Evolutionary conservation across 805 yeast genomes (phyloP).

Genomic region (Blastobotrys terrestris): DNA sequence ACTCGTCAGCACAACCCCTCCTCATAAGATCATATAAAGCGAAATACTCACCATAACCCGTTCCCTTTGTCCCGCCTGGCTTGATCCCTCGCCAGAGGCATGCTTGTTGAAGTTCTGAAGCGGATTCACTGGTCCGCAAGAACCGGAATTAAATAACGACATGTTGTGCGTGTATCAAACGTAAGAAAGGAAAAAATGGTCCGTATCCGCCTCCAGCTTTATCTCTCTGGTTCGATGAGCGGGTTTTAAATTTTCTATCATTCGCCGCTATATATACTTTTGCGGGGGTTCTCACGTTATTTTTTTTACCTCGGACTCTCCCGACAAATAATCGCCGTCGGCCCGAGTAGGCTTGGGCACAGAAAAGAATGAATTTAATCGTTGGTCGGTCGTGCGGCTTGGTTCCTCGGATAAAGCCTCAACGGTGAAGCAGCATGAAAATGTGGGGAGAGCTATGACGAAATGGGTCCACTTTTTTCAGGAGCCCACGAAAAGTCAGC

Average conservation of each 20-base stretch:
- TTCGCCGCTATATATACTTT: not conserved
- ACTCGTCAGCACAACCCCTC: not conserved
- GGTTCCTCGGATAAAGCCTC: not conserved
- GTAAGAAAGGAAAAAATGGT: not conserved
- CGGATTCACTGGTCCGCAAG: constrained; percentile 28
- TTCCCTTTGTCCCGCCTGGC: constrained; percentile 6
- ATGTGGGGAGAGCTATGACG: no score
- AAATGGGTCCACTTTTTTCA: no score
- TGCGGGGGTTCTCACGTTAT: not conserved
- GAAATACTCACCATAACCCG: constrained; percentile 12
- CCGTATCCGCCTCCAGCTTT: not conserved
- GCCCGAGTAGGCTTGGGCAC: not conserved
- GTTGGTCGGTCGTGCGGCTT: not conserved
- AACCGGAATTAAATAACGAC: constrained; percentile 9
- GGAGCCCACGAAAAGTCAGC: no score
- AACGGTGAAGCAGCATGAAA: not conserved
- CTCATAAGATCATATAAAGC: no score
- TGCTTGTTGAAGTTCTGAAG: constrained; percentile 26
- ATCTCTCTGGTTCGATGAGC: not conserved
- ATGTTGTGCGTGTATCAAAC: not conserved
- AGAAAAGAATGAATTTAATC: no score
- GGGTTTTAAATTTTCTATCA: not conserved
- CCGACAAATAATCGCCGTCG: not conserved
- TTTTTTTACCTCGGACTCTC: not conserved
- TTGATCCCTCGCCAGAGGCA: constrained; percentile 12